Evolutionary conservation across 352 stramenopile species (phyloP).

Genomic region (Globisporangium echinulatum): DNA sequence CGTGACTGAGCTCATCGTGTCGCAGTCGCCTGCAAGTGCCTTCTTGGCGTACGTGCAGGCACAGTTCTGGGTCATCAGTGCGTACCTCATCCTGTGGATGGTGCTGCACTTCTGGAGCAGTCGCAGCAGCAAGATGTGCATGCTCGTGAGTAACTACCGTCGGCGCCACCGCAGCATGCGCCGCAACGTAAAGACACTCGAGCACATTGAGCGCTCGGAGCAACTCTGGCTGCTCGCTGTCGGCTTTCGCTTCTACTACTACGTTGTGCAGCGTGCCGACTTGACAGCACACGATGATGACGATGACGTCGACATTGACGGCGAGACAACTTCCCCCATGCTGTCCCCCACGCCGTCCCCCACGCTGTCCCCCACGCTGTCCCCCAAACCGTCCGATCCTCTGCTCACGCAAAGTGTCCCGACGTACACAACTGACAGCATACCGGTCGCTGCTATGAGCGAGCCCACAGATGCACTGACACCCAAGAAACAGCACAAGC

Average conservation of each 20-base stretch:
- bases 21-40: constrained; percentile 45
- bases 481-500: neutral
- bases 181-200: constrained; percentile 36
- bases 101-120: constrained; percentile 73
- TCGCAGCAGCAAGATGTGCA: constrained; percentile 67
- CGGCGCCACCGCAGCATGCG: constrained; percentile 42
- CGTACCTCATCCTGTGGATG: constrained; percentile 67
- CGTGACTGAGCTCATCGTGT: constrained; percentile 37
- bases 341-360: too few relatives aligned
- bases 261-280: constrained; percentile 25
- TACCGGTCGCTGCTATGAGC: constrained; percentile 21
- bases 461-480: constrained; percentile 18
- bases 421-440: constrained; percentile 14
- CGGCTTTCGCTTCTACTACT: constrained; percentile 65
- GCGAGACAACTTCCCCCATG: too few relatives aligned
- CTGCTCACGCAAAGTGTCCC: constrained; percentile 1
- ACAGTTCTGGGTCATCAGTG: constrained; percentile 51
- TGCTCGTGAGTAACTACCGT: constrained; percentile 70
- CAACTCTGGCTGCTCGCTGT: constrained; percentile 69
- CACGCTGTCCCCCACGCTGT: too few relatives aligned
- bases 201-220: constrained; percentile 55
- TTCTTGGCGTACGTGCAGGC: constrained; percentile 69
- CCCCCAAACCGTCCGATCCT: neutral
- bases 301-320: neutral
- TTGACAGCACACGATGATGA: neutral